Conservation (phyloP, 1,284 basidiomycete genomes). For the Coriolopsis trogii region DNA sequence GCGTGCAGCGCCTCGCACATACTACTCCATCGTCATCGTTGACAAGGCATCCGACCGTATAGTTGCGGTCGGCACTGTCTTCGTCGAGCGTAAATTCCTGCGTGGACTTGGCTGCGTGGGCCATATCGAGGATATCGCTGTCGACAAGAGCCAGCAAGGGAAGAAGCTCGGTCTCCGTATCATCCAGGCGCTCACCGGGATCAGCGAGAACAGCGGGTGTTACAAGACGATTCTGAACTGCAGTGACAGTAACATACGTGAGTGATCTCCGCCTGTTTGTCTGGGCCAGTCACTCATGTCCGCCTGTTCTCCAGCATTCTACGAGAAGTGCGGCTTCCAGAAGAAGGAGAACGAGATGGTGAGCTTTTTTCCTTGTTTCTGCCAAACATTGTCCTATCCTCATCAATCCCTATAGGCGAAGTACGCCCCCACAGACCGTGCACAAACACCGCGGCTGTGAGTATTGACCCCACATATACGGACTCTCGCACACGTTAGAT, state of each 20-base stretch:
- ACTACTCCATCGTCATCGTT: conserved; percentile 87
- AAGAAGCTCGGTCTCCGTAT: conserved; percentile 88
- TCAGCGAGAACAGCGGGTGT: conserved; percentile 78
- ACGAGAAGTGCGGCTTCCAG: conserved; percentile 92
- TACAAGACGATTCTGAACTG: conserved; percentile 99
- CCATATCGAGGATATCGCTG: conserved; percentile 98
- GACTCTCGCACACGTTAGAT: conserved; percentile 9
- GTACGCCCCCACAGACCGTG: conserved; percentile 47
- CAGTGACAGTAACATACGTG: conserved; percentile 88
- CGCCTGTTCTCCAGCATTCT: conserved; percentile 71
- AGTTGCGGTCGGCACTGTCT: conserved; percentile 83
- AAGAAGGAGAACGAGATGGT: conserved; percentile 94
- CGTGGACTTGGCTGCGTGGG: conserved; percentile 82
- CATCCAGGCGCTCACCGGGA: conserved; percentile 82
- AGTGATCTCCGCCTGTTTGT: conserved; percentile 40
- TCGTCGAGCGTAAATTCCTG: conserved; percentile 94
- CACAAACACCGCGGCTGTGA: conserved; percentile 41
- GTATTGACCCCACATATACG: neutral
- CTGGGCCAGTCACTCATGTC: neutral
- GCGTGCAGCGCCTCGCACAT: conserved; percentile 60
- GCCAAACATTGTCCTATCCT: neutral
- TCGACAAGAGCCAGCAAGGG: conserved; percentile 86
- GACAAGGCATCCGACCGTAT: conserved; percentile 77
- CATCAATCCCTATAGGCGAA: conserved; percentile 44
- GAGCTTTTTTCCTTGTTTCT: conserved; percentile 15